Conservation (phyloP, 805 yeast species). For the Barnettozyma salicaria region DNA sequence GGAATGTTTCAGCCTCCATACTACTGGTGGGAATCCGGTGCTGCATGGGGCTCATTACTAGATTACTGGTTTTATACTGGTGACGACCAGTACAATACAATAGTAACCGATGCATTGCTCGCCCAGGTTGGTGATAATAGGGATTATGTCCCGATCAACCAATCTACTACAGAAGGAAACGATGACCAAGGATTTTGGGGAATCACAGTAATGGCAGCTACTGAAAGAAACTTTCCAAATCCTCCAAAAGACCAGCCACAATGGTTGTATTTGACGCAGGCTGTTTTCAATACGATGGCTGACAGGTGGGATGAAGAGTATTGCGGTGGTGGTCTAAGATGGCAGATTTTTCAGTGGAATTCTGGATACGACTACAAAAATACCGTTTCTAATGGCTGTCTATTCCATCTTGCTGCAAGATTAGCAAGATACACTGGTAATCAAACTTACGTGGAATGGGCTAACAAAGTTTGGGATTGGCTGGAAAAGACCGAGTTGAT, state of each 20-base stretch:
- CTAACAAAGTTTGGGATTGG: slow-evolving; percentile 79
- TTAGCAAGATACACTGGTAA: slow-evolving; percentile 79
- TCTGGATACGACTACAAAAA: slow-evolving; percentile 92
- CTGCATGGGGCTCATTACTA: slow-evolving; percentile 83
- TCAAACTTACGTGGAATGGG: slow-evolving; percentile 66
- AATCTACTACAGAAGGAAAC: slow-evolving; percentile 89
- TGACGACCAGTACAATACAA: slow-evolving; percentile 57
- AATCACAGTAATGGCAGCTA: slow-evolving; percentile 84
- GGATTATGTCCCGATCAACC: slow-evolving; percentile 83
- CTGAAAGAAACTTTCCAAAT: slow-evolving; percentile 77
- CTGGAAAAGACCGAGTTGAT: slow-evolving; percentile 42
- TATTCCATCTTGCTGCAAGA: slow-evolving; percentile 83
- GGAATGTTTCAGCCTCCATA: slow-evolving; percentile 89
- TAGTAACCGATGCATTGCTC: slow-evolving; percentile 55
- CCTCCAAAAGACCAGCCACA: slow-evolving; percentile 53
- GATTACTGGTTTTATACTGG: slow-evolving; percentile 71
- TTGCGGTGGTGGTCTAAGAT: slow-evolving; percentile 88
- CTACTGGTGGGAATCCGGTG: slow-evolving; percentile 99
- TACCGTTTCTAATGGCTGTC: slow-evolving; percentile 83
- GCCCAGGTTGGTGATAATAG: slow-evolving; percentile 69
- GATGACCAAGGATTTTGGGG: slow-evolving; percentile 99
- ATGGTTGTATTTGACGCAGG: slow-evolving; percentile 84
- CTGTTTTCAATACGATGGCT: slow-evolving; percentile 87
- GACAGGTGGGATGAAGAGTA: slow-evolving; percentile 78
- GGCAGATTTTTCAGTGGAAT: slow-evolving; percentile 96